Base-by-base conservation (phyloP, 73 alveolate genomes). In the Paramecium caudatum region DNA sequence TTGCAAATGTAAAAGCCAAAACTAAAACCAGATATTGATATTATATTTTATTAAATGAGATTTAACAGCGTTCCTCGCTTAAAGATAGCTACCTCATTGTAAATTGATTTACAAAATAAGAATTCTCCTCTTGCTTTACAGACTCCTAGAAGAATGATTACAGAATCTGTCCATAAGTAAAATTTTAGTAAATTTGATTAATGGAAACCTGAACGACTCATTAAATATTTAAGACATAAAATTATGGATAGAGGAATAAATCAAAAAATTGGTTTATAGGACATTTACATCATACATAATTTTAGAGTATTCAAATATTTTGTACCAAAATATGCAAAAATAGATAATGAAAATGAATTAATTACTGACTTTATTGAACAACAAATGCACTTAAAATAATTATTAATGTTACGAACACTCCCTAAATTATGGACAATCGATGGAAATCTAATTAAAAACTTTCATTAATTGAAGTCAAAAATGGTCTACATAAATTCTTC, bases 321-420 rank as follows among this genome's bases (percentile, higher is more conserved):
- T 49, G 90, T 98, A n/a, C 96, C 95, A 70, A 45, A 90, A 45
- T 93, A 94, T 43, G 99, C 96, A 21, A 93, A 93, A 47, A 99
- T 96, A 82, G 95, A 93, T 45, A 96, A 97, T 82, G 93, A 96
- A 36, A 95, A 92, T 90, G 82, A 94, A 63, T 94, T 62, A 94
- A 65, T 65, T 30, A 32, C 49, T 3, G 62, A 45, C 43, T 74
- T 74, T 74, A 43, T 74, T 27, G 62, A 74, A 21, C 21, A 74
- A 43, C 1, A n/a, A 4, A 27, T 74, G 17, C 62, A 74, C 32
- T 30, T 37, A 0, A 97, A 97, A 5, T 93, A 95, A 23, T 94
- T 98, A 55, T 92, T 98, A 30, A 99, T 96, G 91, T 96, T 98
- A 43, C 94, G 97, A 92, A 78, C 96, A 37, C 94, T 96, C 47